phyloP scores from a whole-genome alignment of 2,329 filamentous ascomycete species.

The Penicillium sp. region DNA sequence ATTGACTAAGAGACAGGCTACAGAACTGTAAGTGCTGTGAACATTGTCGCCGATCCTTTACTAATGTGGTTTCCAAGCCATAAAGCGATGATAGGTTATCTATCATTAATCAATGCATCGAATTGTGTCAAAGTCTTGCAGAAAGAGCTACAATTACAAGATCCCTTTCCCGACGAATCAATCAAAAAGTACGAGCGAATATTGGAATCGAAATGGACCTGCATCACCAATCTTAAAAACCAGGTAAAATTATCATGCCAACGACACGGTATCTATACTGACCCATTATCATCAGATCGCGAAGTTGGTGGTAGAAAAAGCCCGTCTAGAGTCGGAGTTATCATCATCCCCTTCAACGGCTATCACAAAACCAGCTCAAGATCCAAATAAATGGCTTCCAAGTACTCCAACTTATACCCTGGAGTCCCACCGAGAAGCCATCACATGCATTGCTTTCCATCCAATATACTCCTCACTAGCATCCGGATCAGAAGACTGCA shows the following conservation, averaged over 20 bases:
- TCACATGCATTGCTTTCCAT: slow-evolving; percentile 90
- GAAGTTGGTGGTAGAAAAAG: slow-evolving; percentile 61
- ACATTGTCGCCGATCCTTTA: slow-evolving; percentile 14
- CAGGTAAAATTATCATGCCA: slow-evolving; percentile 61
- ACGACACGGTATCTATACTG: background rate
- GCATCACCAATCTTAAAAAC: slow-evolving; percentile 88
- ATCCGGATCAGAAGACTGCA: slow-evolving; percentile 87
- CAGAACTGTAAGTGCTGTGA: slow-evolving; percentile 24
- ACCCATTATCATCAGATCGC: slow-evolving; percentile 5
- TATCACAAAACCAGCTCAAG: background rate
- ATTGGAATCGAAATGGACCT: slow-evolving; percentile 99
- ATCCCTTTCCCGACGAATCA: slow-evolving; percentile 75
- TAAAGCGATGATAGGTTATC: slow-evolving; percentile 90
- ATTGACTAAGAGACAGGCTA: slow-evolving; percentile 7
- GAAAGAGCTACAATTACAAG: slow-evolving; percentile 72
- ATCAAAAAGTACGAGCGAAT: slow-evolving; percentile 91
- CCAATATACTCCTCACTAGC: slow-evolving; percentile 90
- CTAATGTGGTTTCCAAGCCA: slow-evolving; percentile 62
- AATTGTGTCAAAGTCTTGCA: slow-evolving; percentile 73
- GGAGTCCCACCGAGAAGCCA: slow-evolving; percentile 79
- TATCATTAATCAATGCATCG: slow-evolving; percentile 73
- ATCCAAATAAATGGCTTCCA: slow-evolving; percentile 34
- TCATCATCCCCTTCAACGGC: slow-evolving; percentile 57
- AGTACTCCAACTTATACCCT: slow-evolving; percentile 70
- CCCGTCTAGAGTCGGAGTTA: slow-evolving; percentile 59